phyloP scores from a whole-genome alignment of 2,329 filamentous ascomycete genomes.

The Penicillium rolfsii region DNA sequence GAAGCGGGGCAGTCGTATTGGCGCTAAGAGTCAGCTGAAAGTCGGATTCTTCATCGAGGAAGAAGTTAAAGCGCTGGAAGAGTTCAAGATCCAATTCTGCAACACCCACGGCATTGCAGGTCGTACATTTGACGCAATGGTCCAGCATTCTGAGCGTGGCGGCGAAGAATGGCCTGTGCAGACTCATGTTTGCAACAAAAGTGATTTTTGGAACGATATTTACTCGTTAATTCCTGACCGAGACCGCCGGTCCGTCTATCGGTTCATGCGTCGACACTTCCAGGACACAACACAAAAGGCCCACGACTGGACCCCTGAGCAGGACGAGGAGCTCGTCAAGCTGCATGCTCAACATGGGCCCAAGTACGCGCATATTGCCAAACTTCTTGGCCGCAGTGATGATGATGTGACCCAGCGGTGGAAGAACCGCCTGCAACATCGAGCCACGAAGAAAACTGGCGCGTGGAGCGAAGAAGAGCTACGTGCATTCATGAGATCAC shows the following conservation, averaged over 20 bases:
- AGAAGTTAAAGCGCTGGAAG: conserved; percentile 38
- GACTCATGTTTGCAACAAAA: conserved; percentile 29
- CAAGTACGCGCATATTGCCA: conserved; percentile 45
- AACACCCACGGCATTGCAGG: conserved; percentile 30
- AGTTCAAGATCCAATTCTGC: conserved; percentile 41
- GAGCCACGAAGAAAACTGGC: conserved; percentile 40
- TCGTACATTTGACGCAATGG: conserved; percentile 36
- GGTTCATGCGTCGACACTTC: conserved; percentile 50
- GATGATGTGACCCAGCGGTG: conserved; percentile 50
- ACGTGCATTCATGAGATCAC: conserved; percentile 29
- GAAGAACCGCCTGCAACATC: conserved; percentile 47
- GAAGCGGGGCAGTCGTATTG: conserved; percentile 12
- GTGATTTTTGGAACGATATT: conserved; percentile 42
- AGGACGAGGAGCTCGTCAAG: conserved; percentile 45
- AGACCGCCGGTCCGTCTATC: conserved; percentile 43
- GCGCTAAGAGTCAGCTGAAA: conserved; percentile 23
- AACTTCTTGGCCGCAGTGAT: conserved; percentile 41
- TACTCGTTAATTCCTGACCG: conserved; percentile 42
- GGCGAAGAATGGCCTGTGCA: conserved; percentile 31
- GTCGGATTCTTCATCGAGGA: conserved; percentile 38
- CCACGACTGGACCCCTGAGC: conserved; percentile 45
- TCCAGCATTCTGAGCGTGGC: conserved; percentile 40
- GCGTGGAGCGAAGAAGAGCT: conserved; percentile 44
- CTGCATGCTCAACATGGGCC: conserved; percentile 38
- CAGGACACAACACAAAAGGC: conserved; percentile 42